Evolutionary conservation across 164 flowering plant species (phyloP).

Genomic region (Magnolia kwangsiensis): DNA sequence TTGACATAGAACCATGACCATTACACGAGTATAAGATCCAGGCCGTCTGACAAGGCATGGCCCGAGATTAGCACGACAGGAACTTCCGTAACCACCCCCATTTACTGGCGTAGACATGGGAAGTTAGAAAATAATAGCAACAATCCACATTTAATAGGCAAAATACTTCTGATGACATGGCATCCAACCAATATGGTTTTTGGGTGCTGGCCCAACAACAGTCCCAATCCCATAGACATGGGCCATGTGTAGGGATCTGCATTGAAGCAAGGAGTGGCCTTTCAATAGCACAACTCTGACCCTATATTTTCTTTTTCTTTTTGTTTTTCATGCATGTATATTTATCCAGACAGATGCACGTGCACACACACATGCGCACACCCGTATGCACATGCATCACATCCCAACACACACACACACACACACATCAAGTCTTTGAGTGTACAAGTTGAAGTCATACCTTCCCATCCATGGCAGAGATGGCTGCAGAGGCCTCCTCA

Average conservation of each 20-base stretch:
- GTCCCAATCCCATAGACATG: no score
- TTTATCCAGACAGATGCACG: no score
- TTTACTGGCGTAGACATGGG: no score
- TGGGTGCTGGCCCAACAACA: not conserved
- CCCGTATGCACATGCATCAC: not conserved
- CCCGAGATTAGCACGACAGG: no score
- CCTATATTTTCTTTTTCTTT: no score
- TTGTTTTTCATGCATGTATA: no score
- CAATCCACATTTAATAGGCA: not conserved
- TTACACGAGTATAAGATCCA: no score
- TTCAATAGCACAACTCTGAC: not conserved
- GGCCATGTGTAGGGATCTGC: not conserved
- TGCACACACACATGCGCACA: not conserved
- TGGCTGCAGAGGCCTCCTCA: slow-evolving; percentile 19
- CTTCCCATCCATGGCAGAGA: slow-evolving; percentile 42
- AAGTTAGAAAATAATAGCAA: no score
- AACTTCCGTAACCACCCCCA: no score
- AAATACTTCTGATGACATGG: not conserved
- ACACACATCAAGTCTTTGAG: not conserved
- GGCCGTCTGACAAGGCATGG: no score
- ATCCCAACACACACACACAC: not conserved
- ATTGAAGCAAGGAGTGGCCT: not conserved
- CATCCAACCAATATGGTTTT: not conserved
- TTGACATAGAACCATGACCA: no score
- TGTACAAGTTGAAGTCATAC: slow-evolving; percentile 16